A percentile compares a stretch with the other conserved stretches of the same genome.
phyloP scores from a whole-genome alignment of 768 basidiomycete species.

The Tricholoma saponaceum region DNA sequence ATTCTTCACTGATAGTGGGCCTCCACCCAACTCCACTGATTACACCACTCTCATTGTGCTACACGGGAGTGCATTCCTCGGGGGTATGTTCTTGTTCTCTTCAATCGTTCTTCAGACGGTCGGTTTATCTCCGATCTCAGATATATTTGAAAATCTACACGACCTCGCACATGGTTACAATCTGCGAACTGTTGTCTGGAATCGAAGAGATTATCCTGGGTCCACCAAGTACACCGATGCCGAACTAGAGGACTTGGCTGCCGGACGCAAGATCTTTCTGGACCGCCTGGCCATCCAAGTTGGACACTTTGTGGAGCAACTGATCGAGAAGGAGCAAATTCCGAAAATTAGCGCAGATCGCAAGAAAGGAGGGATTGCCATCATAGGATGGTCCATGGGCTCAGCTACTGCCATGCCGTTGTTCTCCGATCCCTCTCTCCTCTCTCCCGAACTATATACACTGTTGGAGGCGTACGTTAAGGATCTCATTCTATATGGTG shows the following conservation, averaged over 20 bases:
- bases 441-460: constrained; percentile 18
- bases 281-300: constrained; percentile 23
- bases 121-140: too few species aligned
- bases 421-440: constrained; percentile 19
- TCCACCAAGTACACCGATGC: constrained; percentile 27
- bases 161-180: constrained; percentile 17
- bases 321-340: constrained; percentile 22
- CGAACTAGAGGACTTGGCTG: constrained; percentile 26
- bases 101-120: constrained; percentile 6
- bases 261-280: constrained; percentile 21
- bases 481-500: constrained; percentile 26
- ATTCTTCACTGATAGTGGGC: constrained; percentile 31
- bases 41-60: constrained; percentile 32
- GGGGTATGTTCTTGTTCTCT: constrained; percentile 19
- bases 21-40: constrained; percentile 20
- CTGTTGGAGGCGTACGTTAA: constrained; percentile 26
- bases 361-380: constrained; percentile 28
- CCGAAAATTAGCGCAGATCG: constrained; percentile 23
- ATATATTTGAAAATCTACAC: constrained; percentile 20
- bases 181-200: constrained; percentile 23
- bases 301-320: constrained; percentile 24
- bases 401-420: constrained; percentile 23
- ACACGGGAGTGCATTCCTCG: constrained; percentile 32
- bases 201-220: constrained; percentile 32
- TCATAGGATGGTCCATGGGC: constrained; percentile 39